Evolutionary conservation across 306 rosid species (phyloP).

Genomic region (Cucumis hystrix): DNA sequence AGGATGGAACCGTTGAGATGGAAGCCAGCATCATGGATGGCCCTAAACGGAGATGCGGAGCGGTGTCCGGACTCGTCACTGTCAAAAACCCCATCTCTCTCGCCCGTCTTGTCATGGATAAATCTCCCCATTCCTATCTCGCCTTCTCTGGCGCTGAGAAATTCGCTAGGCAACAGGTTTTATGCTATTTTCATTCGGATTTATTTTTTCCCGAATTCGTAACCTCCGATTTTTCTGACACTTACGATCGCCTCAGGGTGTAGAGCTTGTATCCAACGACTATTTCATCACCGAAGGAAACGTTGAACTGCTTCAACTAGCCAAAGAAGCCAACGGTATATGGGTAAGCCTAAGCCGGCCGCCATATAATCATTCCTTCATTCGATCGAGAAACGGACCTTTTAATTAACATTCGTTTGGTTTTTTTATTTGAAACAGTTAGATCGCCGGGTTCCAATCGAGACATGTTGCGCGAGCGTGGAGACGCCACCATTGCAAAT

Average conservation of each 20-base stretch:
- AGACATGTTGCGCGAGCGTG: conserved; percentile 36
- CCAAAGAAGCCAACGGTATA: conserved; percentile 83
- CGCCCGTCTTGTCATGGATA: conserved; percentile 93
- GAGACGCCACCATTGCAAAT: conserved; percentile 52
- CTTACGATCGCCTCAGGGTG: conserved; percentile 29
- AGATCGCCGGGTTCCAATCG: conserved; percentile 56
- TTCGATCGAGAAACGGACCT: too few species aligned
- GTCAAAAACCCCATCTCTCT: conserved; percentile 81
- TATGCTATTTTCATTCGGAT: background rate
- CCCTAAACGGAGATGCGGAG: conserved; percentile 69
- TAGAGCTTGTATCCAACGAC: conserved; percentile 52
- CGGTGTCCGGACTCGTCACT: conserved; percentile 70
- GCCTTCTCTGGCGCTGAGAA: conserved; percentile 86
- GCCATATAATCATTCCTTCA: too few species aligned
- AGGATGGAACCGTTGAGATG: conserved; percentile 81
- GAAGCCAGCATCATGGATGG: conserved; percentile 99
- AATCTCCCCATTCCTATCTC: conserved; percentile 89
- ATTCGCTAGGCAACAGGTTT: conserved; percentile 67
- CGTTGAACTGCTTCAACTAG: conserved; percentile 71
- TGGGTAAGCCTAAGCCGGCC: conserved; percentile 24
- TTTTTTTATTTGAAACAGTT: conserved; percentile 31
- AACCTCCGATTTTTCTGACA: background rate
- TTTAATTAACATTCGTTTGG: too few species aligned
- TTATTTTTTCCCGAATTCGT: background rate
- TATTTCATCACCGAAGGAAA: conserved; percentile 82